Conservation (phyloP, 495 filamentous ascomycete species). For the Podospora fimiseda region DNA sequence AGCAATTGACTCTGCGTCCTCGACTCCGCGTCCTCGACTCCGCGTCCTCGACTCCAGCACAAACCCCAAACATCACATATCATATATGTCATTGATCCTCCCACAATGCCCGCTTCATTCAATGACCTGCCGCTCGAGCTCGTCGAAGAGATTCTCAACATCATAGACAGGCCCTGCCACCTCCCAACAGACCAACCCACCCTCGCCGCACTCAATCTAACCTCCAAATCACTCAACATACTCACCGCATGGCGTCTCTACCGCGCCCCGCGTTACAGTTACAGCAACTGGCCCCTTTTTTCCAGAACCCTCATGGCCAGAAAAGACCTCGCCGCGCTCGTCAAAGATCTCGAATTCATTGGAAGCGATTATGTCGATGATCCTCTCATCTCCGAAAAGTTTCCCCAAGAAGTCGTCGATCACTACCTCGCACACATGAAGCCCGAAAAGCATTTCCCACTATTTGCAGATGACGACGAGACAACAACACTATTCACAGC, state of each 20-base stretch:
- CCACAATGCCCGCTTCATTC: neutral
- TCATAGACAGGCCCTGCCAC: neutral
- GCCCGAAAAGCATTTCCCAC: neutral
- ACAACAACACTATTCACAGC: neutral
- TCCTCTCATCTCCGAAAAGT: neutral
- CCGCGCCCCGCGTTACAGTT: neutral
- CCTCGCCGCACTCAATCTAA: neutral
- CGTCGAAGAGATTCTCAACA: neutral
- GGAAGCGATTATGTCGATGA: neutral
- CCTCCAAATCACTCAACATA: neutral
- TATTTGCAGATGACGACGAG: neutral
- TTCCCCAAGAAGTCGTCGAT: neutral
- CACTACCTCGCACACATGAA: neutral
- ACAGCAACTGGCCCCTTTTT: neutral
- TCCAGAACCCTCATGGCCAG: neutral
- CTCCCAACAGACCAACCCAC: neutral
- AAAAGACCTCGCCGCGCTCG: neutral
- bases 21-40: too few relatives aligned
- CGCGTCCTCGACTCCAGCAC: too few relatives aligned
- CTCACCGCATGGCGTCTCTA: neutral
- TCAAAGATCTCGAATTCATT: neutral
- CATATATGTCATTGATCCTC: too few relatives aligned
- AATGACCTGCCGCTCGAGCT: neutral
- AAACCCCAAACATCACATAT: too few relatives aligned
- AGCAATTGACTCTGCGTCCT: too few relatives aligned